Percentiles rank a stretch among this genome's conserved stretches.
phyloP scores from a whole-genome alignment of 208 protist genomes.

The Leishmania gerbilli region DNA sequence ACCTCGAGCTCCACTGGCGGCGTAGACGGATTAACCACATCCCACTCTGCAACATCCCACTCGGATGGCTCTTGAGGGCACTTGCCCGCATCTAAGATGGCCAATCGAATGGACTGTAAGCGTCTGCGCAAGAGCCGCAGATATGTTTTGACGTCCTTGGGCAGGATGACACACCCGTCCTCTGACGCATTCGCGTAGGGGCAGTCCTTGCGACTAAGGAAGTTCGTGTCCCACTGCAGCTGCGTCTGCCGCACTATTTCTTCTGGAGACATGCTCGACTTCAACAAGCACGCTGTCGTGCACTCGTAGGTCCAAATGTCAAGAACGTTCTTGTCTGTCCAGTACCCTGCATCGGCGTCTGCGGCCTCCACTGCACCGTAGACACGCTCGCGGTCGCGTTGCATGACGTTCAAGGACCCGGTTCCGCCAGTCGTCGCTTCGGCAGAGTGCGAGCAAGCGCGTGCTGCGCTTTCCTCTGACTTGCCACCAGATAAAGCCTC shows the following conservation, averaged over 20 bases:
- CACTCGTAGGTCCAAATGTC: conserved; percentile 37
- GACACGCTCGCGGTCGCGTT: background rate
- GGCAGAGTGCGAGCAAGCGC: background rate
- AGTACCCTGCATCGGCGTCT: conserved; percentile 13
- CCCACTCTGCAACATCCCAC: conserved; percentile 19
- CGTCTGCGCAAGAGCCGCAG: conserved; percentile 25
- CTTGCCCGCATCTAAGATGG: conserved; percentile 28
- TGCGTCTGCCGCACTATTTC: conserved; percentile 34
- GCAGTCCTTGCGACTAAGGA: conserved; percentile 19
- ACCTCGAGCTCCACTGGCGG: background rate
- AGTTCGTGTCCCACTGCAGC: conserved; percentile 34
- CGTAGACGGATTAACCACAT: background rate
- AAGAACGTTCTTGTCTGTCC: conserved; percentile 27
- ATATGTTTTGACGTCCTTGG: conserved; percentile 21
- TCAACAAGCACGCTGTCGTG: conserved; percentile 22
- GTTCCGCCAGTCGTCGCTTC: background rate
- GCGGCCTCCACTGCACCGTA: background rate
- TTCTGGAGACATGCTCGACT: conserved; percentile 30
- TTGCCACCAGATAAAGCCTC: conserved; percentile 2
- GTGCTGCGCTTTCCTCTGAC: background rate
- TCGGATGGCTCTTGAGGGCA: conserved; percentile 26
- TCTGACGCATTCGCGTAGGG: conserved; percentile 19
- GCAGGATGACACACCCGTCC: conserved; percentile 12
- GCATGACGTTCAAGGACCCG: background rate
- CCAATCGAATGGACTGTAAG: conserved; percentile 24